Conservation (phyloP, 2,329 filamentous ascomycete species). For the Malbranchea zuffiana region DNA sequence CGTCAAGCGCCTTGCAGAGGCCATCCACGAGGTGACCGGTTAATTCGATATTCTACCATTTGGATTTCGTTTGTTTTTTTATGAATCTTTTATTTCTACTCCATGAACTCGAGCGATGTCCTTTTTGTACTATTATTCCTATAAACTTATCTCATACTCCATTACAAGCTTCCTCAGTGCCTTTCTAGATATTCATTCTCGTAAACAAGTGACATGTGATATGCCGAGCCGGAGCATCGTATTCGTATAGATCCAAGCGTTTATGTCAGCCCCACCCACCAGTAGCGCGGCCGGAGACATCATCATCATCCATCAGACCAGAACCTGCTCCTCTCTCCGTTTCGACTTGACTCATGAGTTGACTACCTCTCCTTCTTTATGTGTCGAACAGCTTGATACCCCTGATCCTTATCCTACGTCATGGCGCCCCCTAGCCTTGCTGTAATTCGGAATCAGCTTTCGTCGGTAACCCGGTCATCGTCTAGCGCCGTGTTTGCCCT, state of each 20-base stretch:
- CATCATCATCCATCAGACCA: too few species aligned
- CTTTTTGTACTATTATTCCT: neutral
- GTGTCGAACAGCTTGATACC: slow-evolving; percentile 9
- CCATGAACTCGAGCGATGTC: neutral
- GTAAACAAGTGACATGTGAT: neutral
- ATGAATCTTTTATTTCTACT: neutral
- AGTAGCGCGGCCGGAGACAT: too few species aligned
- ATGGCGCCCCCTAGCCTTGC: slow-evolving; percentile 26
- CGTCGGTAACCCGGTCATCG: slow-evolving; percentile 26
- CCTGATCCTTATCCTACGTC: slow-evolving; percentile 27
- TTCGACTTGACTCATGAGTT: too few species aligned
- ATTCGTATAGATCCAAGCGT: too few species aligned
- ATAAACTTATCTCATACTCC: too few species aligned
- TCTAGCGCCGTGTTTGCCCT: slow-evolving; percentile 25
- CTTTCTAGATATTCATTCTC: too few species aligned
- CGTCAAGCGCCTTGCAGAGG: slow-evolving; percentile 40
- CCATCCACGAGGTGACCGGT: slow-evolving; percentile 42
- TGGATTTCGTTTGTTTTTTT: slow-evolving; percentile 2
- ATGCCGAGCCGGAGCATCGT: too few species aligned
- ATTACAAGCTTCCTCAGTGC: too few species aligned
- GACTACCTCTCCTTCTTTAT: slow-evolving; percentile 10
- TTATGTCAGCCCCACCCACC: too few species aligned
- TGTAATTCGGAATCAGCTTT: slow-evolving; percentile 36
- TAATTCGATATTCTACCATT: slow-evolving; percentile 20
- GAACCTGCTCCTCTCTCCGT: too few species aligned